Evolutionary conservation across 1,284 basidiomycete genomes (phyloP), one percentile per base, ranked within the genome.

Genomic region (Coniophora puteana): DNA sequence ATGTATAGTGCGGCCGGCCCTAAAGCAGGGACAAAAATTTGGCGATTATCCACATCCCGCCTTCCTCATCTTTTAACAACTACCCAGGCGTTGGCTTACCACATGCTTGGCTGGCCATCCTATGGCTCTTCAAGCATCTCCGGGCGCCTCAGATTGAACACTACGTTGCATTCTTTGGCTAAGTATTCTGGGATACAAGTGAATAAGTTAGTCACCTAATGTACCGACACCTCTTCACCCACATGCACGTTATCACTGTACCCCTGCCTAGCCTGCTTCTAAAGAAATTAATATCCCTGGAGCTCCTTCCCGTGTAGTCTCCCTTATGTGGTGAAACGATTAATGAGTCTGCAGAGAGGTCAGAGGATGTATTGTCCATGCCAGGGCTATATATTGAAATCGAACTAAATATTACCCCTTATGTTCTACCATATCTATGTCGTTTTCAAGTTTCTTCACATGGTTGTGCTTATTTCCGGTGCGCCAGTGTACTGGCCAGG

Each of bases 131-230:
- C 70, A 59, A 72, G 69, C 73, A 78, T 77, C 73, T 58, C 57
- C 50, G 51, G 62, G 58, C 55, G 72, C 76, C 78, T 80, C 63
- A 82, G 75, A 83, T 43, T 20, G 49, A 67, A 49, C 38, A 62
- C 2, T 22, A 55, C 47, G 67, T 59, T 74, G 55, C 74, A 71
- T 72, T 74, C 74, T 78, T 80, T 78, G 80, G 80, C 80, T 63
- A 71, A 61, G 54, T 70, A 65, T 74, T 68, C 71, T 65, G 59
- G 52, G 47, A 52, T 47, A 35, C 47, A 47, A 51, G 55, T 75
- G 72, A 71, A 65, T 68, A 65, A 46, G 46, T 65, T 68, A 67
- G 80, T 82, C 80, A 82, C 79, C 78, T 77, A 68, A 76, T 73
- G 76, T 66, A 68, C 69, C 70, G 47, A 81, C 74, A 82, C 23